Evolutionary conservation across 176 grass and related monocot genomes (phyloP).

Genomic region (Zea mays): Zm-B73-REFERENCE-NAM-5.0 NC_050103.1:168234001-168234500

Average conservation of each 20-base stretch:
- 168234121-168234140: no score
- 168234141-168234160: no score
- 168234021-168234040: no score
- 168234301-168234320: not conserved
- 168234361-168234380: not conserved
- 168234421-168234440: not conserved
- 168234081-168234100: no score
- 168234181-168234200: no score
- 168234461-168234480: not conserved
- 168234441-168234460: not conserved
- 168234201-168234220: no score
- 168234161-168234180: no score
- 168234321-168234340: not conserved
- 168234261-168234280: not conserved
- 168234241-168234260: not conserved
- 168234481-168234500: not conserved
- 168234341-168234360: conserved; percentile 4
- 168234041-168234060: no score
- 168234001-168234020: no score
- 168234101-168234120: no score
- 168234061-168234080: no score
- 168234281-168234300: not conserved
- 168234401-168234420: not conserved
- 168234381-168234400: not conserved
- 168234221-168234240: no score